Percentiles rank a stretch among this genome's conserved stretches.
Evolutionary conservation across 2,329 filamentous ascomycete species (phyloP).

Genomic region (Microcyclospora tardicrescens): DNA sequence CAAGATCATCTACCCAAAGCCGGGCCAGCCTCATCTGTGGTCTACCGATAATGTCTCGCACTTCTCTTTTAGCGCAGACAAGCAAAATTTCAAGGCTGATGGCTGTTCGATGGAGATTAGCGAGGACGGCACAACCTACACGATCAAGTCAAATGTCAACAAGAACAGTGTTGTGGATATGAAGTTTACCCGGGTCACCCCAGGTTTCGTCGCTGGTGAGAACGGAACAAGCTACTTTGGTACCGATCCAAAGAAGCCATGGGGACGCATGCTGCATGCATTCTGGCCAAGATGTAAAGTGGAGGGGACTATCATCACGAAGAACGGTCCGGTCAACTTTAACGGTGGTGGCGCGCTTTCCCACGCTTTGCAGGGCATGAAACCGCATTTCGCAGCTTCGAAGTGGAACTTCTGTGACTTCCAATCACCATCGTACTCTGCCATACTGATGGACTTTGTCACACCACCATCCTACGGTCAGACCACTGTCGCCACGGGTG

Average conservation of each 20-base stretch:
- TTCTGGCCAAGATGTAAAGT: conserved; percentile 86
- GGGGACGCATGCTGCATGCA: conserved; percentile 81
- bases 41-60: conserved; percentile 67
- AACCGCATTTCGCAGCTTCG: conserved; percentile 86
- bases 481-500: conserved; percentile 71
- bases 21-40: conserved; percentile 66
- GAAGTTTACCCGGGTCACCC: conserved; percentile 60
- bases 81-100: conserved; percentile 72
- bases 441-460: conserved; percentile 88
- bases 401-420: conserved; percentile 92
- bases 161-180: conserved; percentile 71
- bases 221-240: conserved; percentile 77
- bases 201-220: conserved; percentile 74
- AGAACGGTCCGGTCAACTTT: conserved; percentile 69
- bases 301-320: conserved; percentile 73
- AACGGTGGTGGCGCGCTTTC: conserved; percentile 67
- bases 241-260: conserved; percentile 72
- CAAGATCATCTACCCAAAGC: conserved; percentile 70
- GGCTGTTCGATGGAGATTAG: conserved; percentile 76
- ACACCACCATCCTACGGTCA: conserved; percentile 87
- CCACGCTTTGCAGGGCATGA: conserved; percentile 92
- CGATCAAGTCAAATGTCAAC: conserved; percentile 82
- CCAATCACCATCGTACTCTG: conserved; percentile 75
- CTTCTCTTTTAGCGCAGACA: conserved; percentile 72
- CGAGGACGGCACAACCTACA: conserved; percentile 68